Evolutionary conservation across 495 filamentous ascomycete genomes (phyloP), one percentile per base, ranked within the genome.

Genomic region (Hypoxylon fragiforme): DNA sequence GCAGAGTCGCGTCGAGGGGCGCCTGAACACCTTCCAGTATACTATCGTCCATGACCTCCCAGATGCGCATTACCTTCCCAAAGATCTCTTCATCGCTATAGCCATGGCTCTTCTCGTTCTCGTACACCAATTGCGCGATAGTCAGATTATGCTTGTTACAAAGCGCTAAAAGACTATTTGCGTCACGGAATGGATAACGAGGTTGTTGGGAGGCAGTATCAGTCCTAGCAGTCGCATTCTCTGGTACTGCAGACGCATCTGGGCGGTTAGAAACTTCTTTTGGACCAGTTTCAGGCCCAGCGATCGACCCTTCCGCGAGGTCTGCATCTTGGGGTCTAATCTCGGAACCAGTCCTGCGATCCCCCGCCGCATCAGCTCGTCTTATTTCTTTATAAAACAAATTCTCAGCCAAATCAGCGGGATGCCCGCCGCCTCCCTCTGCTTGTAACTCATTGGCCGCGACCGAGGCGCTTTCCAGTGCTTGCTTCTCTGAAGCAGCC

Each of bases 11-110:
- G 37, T 67, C 66, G 8, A 57, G 47, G 0, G 68, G 59, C 22
- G 66, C 66, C 31, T 67, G 66, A 11, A 70, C 68, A 12, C 68
- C 66, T 54, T 70, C 66, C 8, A 70, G 41, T 41, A 70, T 70
- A 20, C 68, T 70, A 28, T 70, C 47, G 38, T 70, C 68, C 68
- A 70, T 70, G 30, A 70, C 68, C 24, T 70, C 57, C 68, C 68
- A 70, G 28, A 70, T 70, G 19, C 57, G 54, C 54, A 70, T 60
- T 3, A 70, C 3, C 22, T 69, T 70, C 19, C 52, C 57, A 8
- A 54, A 57, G 14, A 70, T 69, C 34, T 70, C 63, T n/a, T 65
- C 66, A 20, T 70, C 68, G 0, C 61, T 64, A 31, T 70, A 69
- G 15, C 68, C 68, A 19, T 65, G 63, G 32, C 66, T 61, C 42